phyloP scores from a whole-genome alignment of 805 yeast genomes.

The Saccharomycopsis sp. region DNA sequence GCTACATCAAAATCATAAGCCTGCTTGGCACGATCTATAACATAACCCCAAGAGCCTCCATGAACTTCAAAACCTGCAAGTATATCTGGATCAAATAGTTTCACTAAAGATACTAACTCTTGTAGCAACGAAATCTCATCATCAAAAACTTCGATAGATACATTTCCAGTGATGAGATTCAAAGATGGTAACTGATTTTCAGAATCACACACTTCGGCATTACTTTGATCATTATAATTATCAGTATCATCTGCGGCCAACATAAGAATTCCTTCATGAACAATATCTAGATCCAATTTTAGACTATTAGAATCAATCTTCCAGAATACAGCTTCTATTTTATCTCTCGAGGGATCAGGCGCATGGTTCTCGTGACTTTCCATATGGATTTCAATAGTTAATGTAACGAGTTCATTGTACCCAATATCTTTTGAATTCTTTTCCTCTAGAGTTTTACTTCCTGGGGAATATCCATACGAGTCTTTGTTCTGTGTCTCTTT shows the following conservation, averaged over 20 bases:
- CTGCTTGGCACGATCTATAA: conserved; percentile 54
- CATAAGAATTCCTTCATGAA: conserved; percentile 34
- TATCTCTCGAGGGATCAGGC: conserved; percentile 66
- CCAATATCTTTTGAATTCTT: conserved; percentile 12
- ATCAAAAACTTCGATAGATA: conserved; percentile 36
- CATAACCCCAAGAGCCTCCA: conserved; percentile 81
- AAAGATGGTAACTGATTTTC: neutral
- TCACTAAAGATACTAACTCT: conserved; percentile 48
- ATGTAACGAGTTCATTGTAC: conserved; percentile 23
- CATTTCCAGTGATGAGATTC: conserved; percentile 18
- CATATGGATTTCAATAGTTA: conserved; percentile 64
- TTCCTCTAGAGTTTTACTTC: conserved; percentile 13
- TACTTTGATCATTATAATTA: neutral
- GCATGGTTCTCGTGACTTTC: conserved; percentile 29
- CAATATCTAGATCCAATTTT: conserved; percentile 30
- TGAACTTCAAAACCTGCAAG: conserved; percentile 82
- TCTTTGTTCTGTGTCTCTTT: conserved; percentile 31
- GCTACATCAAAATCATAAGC: conserved; percentile 46
- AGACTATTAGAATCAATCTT: conserved; percentile 41
- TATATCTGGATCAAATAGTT: conserved; percentile 77
- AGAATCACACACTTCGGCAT: neutral
- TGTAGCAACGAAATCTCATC: conserved; percentile 57
- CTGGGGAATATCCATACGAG: neutral
- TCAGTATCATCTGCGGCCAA: conserved; percentile 23
- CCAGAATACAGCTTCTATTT: conserved; percentile 59